These are phyloP conservation scores for Begonia loranthoides DNA, from an alignment of 306 rosid species.

Conservation along the genomic window DNA sequence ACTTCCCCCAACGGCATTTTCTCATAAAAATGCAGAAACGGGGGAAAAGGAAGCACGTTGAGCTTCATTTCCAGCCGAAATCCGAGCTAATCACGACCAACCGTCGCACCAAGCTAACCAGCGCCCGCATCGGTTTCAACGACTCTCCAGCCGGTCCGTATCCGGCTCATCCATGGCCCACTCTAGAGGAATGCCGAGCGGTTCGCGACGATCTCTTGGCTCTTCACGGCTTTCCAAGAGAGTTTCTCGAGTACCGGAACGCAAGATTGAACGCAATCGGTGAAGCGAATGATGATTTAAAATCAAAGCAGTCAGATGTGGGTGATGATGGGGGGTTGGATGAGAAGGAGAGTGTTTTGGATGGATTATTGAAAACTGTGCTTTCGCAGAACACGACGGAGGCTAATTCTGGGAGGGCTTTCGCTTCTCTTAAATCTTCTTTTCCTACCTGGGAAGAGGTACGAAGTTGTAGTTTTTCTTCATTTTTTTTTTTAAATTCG, in stretches of 20 bases:
- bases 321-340: conserved; percentile 1
- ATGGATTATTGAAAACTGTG: conserved; percentile 69
- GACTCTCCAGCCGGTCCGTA: conserved; percentile 26
- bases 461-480: not conserved
- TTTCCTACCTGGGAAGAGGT: conserved; percentile 56
- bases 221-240: conserved; percentile 56
- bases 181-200: conserved; percentile 36
- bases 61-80: conserved; percentile 3
- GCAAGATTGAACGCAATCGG: conserved; percentile 8
- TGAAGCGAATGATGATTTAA: conserved; percentile 1
- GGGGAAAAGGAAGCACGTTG: conserved; percentile 26
- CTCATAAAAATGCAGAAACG: conserved; percentile 20
- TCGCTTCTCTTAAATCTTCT: conserved; percentile 59
- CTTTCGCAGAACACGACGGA: conserved; percentile 90
- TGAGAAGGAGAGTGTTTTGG: conserved; percentile 48
- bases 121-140: conserved; percentile 3
- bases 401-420: conserved; percentile 48
- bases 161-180: conserved; percentile 45
- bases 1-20: not conserved
- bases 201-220: conserved; percentile 60
- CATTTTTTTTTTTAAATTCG: not conserved
- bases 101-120: conserved; percentile 14
- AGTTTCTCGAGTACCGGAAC: conserved; percentile 62
- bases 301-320: conserved; percentile 12
- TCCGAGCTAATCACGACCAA: not conserved